Percentiles rank a stretch among this genome's conserved stretches.
Evolutionary conservation across 2,329 filamentous ascomycete genomes (phyloP).

Genomic region (Colletotrichum cordylinicola): DNA sequence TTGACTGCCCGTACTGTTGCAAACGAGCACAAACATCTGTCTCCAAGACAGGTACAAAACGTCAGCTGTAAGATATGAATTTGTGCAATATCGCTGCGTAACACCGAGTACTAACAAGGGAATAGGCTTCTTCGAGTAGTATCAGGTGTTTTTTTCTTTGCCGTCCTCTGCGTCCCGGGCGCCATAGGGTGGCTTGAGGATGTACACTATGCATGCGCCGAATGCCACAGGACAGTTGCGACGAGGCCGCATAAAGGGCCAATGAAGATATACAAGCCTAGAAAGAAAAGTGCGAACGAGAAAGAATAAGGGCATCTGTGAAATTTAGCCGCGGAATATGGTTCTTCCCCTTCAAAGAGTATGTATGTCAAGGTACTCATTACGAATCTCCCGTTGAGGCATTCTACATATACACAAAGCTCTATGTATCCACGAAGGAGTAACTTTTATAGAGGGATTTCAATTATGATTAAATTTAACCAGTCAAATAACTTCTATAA

Average conservation of each 20-base stretch:
- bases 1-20: background rate
- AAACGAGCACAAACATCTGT: background rate
- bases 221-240: background rate
- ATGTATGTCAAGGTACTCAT: no score
- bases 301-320: background rate
- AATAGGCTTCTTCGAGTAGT: background rate
- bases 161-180: background rate
- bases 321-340: no score
- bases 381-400: no score
- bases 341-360: no score
- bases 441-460: no score
- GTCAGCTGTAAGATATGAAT: background rate
- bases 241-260: background rate
- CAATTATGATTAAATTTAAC: no score
- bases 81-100: fast-evolving
- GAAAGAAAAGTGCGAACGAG: fast-evolving
- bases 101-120: fast-evolving
- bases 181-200: background rate
- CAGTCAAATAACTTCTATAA: no score
- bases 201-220: background rate
- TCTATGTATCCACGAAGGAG: no score
- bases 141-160: background rate
- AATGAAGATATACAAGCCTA: background rate
- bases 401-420: no score
- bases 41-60: background rate